Evolutionary conservation across 2,329 filamentous ascomycete species (phyloP).

Genomic region (Rachicladosporium sp.): DNA sequence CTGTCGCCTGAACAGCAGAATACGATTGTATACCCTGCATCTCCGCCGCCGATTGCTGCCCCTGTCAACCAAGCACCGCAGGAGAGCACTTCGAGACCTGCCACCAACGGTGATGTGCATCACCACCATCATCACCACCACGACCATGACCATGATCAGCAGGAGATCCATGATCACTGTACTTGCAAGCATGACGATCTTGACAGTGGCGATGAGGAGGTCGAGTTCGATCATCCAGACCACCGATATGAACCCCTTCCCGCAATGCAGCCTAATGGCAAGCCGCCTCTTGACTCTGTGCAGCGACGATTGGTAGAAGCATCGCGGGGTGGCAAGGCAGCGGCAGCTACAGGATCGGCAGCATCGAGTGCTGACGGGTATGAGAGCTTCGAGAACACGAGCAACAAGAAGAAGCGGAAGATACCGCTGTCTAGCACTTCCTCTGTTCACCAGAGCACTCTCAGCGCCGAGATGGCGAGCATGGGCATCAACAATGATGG

Average conservation of each 20-base stretch:
- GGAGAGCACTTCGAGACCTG: not conserved
- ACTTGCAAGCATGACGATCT: slow-evolving; percentile 38
- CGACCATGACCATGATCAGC: slow-evolving; percentile 41
- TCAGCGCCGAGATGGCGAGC: slow-evolving; percentile 52
- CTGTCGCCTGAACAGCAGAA: slow-evolving; percentile 75
- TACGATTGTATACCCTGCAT: slow-evolving; percentile 69
- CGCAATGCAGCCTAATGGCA: slow-evolving; percentile 16
- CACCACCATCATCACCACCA: slow-evolving; percentile 25
- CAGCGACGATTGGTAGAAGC: slow-evolving; percentile 24
- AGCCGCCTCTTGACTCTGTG: slow-evolving; percentile 18
- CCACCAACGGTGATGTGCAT: slow-evolving; percentile 15
- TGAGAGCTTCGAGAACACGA: slow-evolving; percentile 95
- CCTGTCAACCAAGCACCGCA: slow-evolving; percentile 14
- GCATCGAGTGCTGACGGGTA: slow-evolving; percentile 73
- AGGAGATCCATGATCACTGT: slow-evolving; percentile 23
- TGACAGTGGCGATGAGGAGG: slow-evolving; percentile 51
- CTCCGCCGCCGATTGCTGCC: slow-evolving; percentile 52
- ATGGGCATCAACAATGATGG: slow-evolving; percentile 43
- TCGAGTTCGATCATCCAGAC: slow-evolving; percentile 28
- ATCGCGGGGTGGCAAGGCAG: slow-evolving; percentile 18
- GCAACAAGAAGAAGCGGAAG: slow-evolving; percentile 98
- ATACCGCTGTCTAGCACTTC: slow-evolving; percentile 78
- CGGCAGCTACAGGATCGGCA: slow-evolving; percentile 39
- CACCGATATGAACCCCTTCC: slow-evolving; percentile 29
- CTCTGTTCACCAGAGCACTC: slow-evolving; percentile 43